Percentiles rank a stretch among this genome's conserved stretches.
Evolutionary conservation across 1,284 basidiomycete genomes (phyloP).

Genomic region (Ganoderma leucocontextum): DNA sequence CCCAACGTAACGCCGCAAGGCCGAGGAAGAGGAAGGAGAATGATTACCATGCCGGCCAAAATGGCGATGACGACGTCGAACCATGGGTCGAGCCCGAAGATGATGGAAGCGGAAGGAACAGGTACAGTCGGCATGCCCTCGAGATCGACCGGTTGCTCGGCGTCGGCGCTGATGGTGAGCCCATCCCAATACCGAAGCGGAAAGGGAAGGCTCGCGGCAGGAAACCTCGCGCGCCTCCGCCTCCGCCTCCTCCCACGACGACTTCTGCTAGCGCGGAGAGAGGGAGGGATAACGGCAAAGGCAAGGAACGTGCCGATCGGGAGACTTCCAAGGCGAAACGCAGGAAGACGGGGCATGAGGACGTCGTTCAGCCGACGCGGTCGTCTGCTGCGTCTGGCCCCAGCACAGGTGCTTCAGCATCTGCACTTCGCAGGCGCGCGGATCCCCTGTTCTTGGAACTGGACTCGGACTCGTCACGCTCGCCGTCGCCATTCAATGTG

Average conservation of each 20-base stretch:
- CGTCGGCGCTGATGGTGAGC: background rate
- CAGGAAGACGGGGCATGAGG: slow-evolving; percentile 18
- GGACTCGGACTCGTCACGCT: slow-evolving; percentile 6
- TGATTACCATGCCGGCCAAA: background rate
- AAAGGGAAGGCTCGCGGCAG: slow-evolving; percentile 13
- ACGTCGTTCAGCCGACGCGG: background rate
- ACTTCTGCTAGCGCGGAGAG: background rate
- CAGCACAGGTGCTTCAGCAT: background rate
- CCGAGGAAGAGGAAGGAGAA: slow-evolving; percentile 5
- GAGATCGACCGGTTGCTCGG: slow-evolving; percentile 10
- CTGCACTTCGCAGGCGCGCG: background rate
- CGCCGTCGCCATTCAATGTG: slow-evolving; percentile 13
- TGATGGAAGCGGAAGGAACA: slow-evolving; percentile 2
- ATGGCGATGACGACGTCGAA: slow-evolving; percentile 4
- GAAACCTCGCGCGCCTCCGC: slow-evolving; percentile 1
- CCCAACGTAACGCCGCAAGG: background rate
- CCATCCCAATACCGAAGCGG: background rate
- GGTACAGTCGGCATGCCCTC: background rate
- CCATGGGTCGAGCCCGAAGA: slow-evolving; percentile 15
- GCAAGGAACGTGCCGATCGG: slow-evolving; percentile 2
- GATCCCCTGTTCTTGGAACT: background rate
- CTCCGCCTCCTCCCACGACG: background rate
- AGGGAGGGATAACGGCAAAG: slow-evolving; percentile 7
- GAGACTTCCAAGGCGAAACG: slow-evolving; percentile 16
- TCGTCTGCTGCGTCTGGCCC: slow-evolving; percentile 6